Conservation (phyloP, 31 red algal species). For the Asparagopsis taxiformis region DNA sequence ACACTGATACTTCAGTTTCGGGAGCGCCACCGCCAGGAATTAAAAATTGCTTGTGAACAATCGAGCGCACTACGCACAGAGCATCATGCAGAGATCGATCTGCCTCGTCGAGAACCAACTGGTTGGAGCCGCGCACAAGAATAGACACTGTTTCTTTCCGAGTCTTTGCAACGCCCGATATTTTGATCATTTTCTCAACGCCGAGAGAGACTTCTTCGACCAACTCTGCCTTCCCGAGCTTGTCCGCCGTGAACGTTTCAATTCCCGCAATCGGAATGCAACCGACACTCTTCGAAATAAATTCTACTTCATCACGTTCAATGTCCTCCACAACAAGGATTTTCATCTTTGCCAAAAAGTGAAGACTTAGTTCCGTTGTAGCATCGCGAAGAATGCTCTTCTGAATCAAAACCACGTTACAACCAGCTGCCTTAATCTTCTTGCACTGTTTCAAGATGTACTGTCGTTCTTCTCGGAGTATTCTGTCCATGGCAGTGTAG, state of each 20-base stretch:
- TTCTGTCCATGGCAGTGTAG: slow-evolving; percentile 93
- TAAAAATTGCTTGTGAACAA: slow-evolving; percentile 87
- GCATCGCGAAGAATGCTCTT: slow-evolving; percentile 97
- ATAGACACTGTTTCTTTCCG: slow-evolving; percentile 80
- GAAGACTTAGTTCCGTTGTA: slow-evolving; percentile 88
- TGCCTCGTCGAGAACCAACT: slow-evolving; percentile 90
- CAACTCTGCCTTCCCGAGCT: slow-evolving; percentile 88
- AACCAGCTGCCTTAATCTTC: slow-evolving; percentile 94
- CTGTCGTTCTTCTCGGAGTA: slow-evolving; percentile 92
- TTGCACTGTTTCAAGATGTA: slow-evolving; percentile 88
- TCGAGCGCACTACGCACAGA: slow-evolving; percentile 90
- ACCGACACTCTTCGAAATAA: slow-evolving; percentile 90
- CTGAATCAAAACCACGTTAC: slow-evolving; percentile 93
- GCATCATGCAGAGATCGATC: slow-evolving; percentile 97
- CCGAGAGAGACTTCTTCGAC: slow-evolving; percentile 82
- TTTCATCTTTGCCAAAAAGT: slow-evolving; percentile 98
- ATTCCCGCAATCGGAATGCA: slow-evolving; percentile 85
- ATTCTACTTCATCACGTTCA: slow-evolving; percentile 91
- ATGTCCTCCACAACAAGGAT: slow-evolving; percentile 95
- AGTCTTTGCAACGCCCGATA: slow-evolving; percentile 63
- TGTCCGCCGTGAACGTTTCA: slow-evolving; percentile 85
- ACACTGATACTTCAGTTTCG: slow-evolving; percentile 85
- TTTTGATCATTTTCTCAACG: slow-evolving; percentile 69
- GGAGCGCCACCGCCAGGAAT: slow-evolving; percentile 93
- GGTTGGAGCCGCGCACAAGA: slow-evolving; percentile 89